A percentile compares a stretch with the other conserved stretches of the same genome.
phyloP scores from a whole-genome alignment of 2,329 filamentous ascomycete genomes.

The Fusarium piperis region DNA sequence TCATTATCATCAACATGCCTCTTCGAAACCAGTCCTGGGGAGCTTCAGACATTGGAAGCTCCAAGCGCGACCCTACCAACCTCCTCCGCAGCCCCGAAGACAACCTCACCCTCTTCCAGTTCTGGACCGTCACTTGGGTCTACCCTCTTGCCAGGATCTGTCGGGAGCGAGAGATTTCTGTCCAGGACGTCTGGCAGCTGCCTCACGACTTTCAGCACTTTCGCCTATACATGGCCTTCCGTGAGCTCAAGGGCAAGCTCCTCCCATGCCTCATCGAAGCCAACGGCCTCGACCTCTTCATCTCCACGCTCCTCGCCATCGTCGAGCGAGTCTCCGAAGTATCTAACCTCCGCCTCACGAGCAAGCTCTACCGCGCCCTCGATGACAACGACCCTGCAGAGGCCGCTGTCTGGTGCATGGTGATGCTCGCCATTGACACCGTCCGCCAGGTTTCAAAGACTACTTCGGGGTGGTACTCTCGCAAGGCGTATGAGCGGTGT shows the following conservation, averaged over 20 bases:
- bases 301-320: conserved; percentile 72
- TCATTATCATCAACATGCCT: conserved; percentile 50
- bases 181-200: conserved; percentile 84
- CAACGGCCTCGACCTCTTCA: conserved; percentile 81
- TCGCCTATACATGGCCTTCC: conserved; percentile 78
- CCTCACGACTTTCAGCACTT: conserved; percentile 85
- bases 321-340: conserved; percentile 55
- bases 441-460: conserved; percentile 50
- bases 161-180: conserved; percentile 71
- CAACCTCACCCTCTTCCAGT: conserved; percentile 81
- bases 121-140: conserved; percentile 88
- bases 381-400: conserved; percentile 43
- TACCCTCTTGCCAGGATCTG: conserved; percentile 75
- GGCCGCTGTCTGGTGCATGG: conserved; percentile 49
- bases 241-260: conserved; percentile 77
- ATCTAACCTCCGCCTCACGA: conserved; percentile 51
- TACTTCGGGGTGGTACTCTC: conserved; percentile 76
- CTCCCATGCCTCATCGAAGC: conserved; percentile 75
- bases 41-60: conserved; percentile 44
- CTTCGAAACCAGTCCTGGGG: conserved; percentile 50
- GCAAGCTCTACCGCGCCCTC: conserved; percentile 49
- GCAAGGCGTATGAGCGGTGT: conserved; percentile 84
- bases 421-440: conserved; percentile 49
- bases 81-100: conserved; percentile 79
- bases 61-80: conserved; percentile 40